A percentile compares a stretch with the other conserved stretches of the same genome.
These are phyloP conservation scores for Hymenoscyphus fraxineus DNA, from an alignment of 2,329 filamentous ascomycete species.

Conservation along the genomic window DNA sequence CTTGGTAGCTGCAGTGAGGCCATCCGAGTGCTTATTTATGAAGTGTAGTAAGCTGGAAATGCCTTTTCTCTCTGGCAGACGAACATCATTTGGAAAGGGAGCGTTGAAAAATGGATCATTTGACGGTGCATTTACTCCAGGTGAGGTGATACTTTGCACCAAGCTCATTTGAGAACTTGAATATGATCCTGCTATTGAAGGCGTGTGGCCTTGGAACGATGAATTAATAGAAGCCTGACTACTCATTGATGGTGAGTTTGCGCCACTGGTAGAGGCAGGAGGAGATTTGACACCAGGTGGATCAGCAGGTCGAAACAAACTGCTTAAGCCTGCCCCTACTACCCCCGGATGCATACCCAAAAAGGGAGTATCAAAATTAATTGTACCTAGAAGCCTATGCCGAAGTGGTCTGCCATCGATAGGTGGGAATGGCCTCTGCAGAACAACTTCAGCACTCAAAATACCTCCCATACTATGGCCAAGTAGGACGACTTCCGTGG, in stretches of 20 bases:
- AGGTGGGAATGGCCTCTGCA: slow-evolving; percentile 44
- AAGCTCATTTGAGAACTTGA: slow-evolving; percentile 24
- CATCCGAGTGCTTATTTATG: slow-evolving; percentile 74
- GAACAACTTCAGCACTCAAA: slow-evolving; percentile 71
- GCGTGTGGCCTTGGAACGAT: slow-evolving; percentile 19
- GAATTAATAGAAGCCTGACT: slow-evolving; percentile 19
- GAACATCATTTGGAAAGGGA: slow-evolving; percentile 69
- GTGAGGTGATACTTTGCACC: slow-evolving; percentile 27
- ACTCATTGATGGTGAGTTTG: slow-evolving; percentile 19
- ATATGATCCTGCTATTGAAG: slow-evolving; percentile 23
- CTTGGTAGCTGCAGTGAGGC: slow-evolving; percentile 61
- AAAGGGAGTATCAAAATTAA: slow-evolving; percentile 83
- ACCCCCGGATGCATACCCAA: slow-evolving; percentile 87
- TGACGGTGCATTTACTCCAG: slow-evolving; percentile 23
- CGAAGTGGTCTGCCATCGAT: slow-evolving; percentile 45
- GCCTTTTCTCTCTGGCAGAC: slow-evolving; percentile 64
- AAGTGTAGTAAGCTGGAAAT: slow-evolving; percentile 70
- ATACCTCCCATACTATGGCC: slow-evolving; percentile 91
- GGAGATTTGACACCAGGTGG: slow-evolving; percentile 24
- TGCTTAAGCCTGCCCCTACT: slow-evolving; percentile 74
- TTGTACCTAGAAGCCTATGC: slow-evolving; percentile 73
- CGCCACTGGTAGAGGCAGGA: slow-evolving; percentile 18
- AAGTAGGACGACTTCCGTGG: slow-evolving; percentile 75
- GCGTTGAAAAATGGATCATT: slow-evolving; percentile 70
- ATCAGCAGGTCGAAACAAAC: slow-evolving; percentile 60